Percentiles rank a stretch among this genome's conserved stretches.
phyloP scores from a whole-genome alignment of 192 early-diverging fungal genomes.

The Coemansia sp. region DNA sequence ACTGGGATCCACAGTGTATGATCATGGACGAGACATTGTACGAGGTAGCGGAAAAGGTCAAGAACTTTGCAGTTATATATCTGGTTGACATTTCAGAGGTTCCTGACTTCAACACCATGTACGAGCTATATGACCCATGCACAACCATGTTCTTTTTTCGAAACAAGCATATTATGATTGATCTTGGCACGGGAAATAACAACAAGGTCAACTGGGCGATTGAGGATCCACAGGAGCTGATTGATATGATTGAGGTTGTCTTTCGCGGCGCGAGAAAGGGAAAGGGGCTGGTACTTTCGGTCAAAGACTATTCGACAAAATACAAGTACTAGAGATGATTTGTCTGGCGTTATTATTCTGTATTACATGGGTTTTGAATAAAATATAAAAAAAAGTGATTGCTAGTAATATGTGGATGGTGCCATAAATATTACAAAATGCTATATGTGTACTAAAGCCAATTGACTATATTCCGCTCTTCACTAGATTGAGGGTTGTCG shows the following conservation, averaged over 20 bases:
- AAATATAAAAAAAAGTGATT: background rate
- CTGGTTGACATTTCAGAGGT: conserved; percentile 95
- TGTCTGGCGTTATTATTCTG: background rate
- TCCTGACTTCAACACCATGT: conserved; percentile 94
- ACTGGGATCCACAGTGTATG: conserved; percentile 97
- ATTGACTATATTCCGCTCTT: too few relatives aligned
- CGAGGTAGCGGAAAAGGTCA: conserved; percentile 89
- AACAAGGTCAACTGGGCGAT: conserved; percentile 99
- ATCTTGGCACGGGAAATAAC: conserved; percentile 99
- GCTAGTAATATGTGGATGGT: background rate
- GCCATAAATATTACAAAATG: background rate
- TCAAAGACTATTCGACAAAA: conserved; percentile 97
- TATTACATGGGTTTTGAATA: background rate
- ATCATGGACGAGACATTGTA: conserved; percentile 96
- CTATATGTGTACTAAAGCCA: too few relatives aligned
- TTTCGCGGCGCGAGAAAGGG: conserved; percentile 95
- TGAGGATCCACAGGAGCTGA: conserved; percentile 93
- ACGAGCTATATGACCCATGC: conserved; percentile 98
- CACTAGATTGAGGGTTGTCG: background rate
- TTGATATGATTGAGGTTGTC: conserved; percentile 89
- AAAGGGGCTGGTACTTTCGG: conserved; percentile 93
- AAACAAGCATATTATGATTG: conserved; percentile 99
- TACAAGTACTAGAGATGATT: conserved; percentile 80
- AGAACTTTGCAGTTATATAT: conserved; percentile 98
- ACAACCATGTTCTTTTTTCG: conserved; percentile 97